Conservation (phyloP, 1,284 basidiomycete species). For the Dichomitus squalens region DNA sequence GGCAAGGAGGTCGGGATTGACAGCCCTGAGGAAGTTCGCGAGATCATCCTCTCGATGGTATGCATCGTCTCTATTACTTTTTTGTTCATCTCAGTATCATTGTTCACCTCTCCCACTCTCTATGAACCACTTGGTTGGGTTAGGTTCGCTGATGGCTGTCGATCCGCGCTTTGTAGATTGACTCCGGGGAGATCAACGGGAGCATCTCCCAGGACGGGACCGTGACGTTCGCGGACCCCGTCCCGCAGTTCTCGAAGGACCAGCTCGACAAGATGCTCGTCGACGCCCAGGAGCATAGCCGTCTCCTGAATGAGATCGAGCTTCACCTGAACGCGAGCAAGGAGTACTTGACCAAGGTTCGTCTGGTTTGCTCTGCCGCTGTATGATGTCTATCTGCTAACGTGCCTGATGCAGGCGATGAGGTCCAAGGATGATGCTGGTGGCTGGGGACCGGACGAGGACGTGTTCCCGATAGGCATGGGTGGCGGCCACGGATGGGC, state of each 20-base stretch:
- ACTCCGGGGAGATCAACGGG: slow-evolving; percentile 66
- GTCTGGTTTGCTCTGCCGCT: neutral
- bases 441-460: slow-evolving; percentile 30
- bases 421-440: slow-evolving; percentile 34
- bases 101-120: neutral
- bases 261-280: slow-evolving; percentile 69
- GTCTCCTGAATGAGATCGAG: slow-evolving; percentile 54
- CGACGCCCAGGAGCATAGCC: slow-evolving; percentile 58
- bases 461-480: slow-evolving; percentile 22
- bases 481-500: slow-evolving; percentile 21
- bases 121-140: too few relatives aligned
- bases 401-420: slow-evolving; percentile 23
- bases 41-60: slow-evolving; percentile 73
- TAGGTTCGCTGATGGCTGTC: too few relatives aligned
- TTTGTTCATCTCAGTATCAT: neutral
- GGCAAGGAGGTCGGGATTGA: slow-evolving; percentile 60
- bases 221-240: slow-evolving; percentile 71
- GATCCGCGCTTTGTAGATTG: slow-evolving; percentile 51
- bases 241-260: slow-evolving; percentile 59
- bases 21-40: slow-evolving; percentile 55
- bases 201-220: slow-evolving; percentile 64
- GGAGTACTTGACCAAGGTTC: slow-evolving; percentile 69
- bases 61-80: too few relatives aligned
- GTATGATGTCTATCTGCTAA: neutral
- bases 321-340: slow-evolving; percentile 59